Base-by-base conservation (phyloP, 2,329 filamentous ascomycete species). In the Sordariomycetes sp. region DNA sequence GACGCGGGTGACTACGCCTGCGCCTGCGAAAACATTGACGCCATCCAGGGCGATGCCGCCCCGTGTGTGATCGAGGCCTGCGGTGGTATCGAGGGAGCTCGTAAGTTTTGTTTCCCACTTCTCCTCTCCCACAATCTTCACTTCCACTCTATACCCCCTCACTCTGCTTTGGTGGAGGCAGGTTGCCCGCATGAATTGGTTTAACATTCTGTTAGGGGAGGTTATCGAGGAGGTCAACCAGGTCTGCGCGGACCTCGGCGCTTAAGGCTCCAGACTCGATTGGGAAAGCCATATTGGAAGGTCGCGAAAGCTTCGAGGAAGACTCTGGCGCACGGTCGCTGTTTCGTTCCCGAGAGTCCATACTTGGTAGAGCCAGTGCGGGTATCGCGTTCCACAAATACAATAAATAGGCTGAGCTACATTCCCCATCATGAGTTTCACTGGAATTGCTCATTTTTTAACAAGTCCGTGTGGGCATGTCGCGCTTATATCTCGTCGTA, bases 41-140 rank as follows among this genome's bases (percentile, higher is more conserved):
- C 58, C 56, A 62, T 64, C 59, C 57, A 58, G 42, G 25, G 22
- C 24, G 59, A 57, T 32, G 62, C 59, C 52, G 63, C 62, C 57
- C 10, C 52, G 55, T 64, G 62, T 39, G 62, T 64, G 17, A 35
- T 64, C 25, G 54, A 54, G 12, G 62, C 62, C 52, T 64, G 62
- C 58, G 62, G 62, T 54, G 52, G 56, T 3, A 57, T 60, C n/a
- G 53, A 53, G 22, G 62, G 60, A 52, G 22, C 63, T n/a, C 58
- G 62, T 64, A 62, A 12, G 62, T 62, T 12, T 39, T 39, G 12
- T 17, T 48, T 36, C 1, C 32, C 39, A 17, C 34, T 25, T n/a
- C 5, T 2, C 28, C 10, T 25, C 15, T 12, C 24, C 17, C 15
- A 3, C 36, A 4, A 13, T 13, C 15, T 12, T 39, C 3, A 12